Evolutionary conservation across 139 green algal genomes (phyloP), one percentile per base, ranked within the genome.

Genomic region (Chlorella ohadii): DNA sequence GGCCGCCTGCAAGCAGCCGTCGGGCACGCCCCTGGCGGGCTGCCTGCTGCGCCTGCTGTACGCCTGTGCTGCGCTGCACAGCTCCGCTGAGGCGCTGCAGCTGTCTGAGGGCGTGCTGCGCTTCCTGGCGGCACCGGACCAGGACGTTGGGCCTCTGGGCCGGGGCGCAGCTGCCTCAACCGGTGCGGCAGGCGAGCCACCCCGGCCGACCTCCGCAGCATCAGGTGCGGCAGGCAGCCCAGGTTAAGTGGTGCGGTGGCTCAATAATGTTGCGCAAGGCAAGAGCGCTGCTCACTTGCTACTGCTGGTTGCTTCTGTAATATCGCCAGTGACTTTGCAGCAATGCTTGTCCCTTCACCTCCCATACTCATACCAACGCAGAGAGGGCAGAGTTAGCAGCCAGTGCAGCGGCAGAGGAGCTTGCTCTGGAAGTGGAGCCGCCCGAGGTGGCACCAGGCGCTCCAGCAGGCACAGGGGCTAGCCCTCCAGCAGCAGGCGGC

Each of bases 91-190:
- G 28, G 72, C 77, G 25, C 11, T 74, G 59, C 39, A 44, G 63
- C 51, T 87, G 66, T 59, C 73, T 12, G 83, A 87, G 55, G 80
- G 65, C 36, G n/a, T 87, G 41, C 72, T 87, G 31, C 63, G 72
- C 55, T 70, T 72, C 71, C 34, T 87, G 73, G 83, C 83, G 2
- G 57, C 83, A 2, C 67, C 82, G 20, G 47, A 84, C 33, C 36
- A 31, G 36, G 76, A 82, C 20, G 76, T 63, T 13, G 76, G 76
- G 31, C 76, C 76, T 1, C 59, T 72, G 59, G 76, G 71, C 7
- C 68, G 80, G 20, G 64, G 65, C 31, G 81, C 67, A 5, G 41
- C 81, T 0, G 63, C 68, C 22, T 77, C 63, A 11, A 22, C 66
- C 9, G 57, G 31, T 51, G 28, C 22, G 0, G 71, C 39, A 22